Evolutionary conservation across 176 grass and related monocot species (phyloP).

Genomic region (Triticum turgidum): DNA sequence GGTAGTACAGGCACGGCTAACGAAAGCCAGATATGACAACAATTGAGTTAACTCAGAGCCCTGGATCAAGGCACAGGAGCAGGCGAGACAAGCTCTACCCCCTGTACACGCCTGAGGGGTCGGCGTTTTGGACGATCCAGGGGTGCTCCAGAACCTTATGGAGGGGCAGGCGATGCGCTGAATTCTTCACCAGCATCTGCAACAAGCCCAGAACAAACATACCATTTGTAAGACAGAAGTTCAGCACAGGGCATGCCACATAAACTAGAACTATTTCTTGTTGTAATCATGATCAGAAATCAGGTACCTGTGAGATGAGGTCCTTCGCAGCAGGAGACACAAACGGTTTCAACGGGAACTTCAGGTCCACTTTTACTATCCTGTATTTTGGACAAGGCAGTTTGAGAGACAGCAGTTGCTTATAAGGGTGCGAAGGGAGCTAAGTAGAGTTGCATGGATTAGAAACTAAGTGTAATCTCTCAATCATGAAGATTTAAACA

Average conservation of each 20-base stretch:
- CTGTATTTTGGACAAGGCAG: conserved; percentile 40
- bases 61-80: not conserved
- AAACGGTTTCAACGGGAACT: conserved; percentile 73
- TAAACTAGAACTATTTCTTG: not conserved
- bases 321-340: conserved; percentile 79
- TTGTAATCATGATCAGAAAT: not conserved
- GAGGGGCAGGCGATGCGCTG: conserved; percentile 50
- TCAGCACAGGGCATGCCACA: not conserved
- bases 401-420: conserved; percentile 16
- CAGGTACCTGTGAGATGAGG: conserved; percentile 72
- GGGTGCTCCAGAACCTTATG: conserved; percentile 88
- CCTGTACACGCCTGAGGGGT: conserved; percentile 74
- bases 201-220: not conserved
- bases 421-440: not conserved
- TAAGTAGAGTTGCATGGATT: not conserved
- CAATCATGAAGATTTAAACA: not conserved
- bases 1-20: not conserved
- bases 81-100: not conserved
- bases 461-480: not conserved
- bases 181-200: conserved; percentile 96
- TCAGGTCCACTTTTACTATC: conserved; percentile 90
- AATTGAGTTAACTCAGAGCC: not conserved
- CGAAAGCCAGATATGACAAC: conserved; percentile 11
- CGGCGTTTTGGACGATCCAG: conserved; percentile 91
- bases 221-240: not conserved